Percentiles rank a stretch among this genome's conserved stretches.
phyloP scores from a whole-genome alignment of 176 grass and related monocot genomes.

The Cenchrus fungigraminus region DNA sequence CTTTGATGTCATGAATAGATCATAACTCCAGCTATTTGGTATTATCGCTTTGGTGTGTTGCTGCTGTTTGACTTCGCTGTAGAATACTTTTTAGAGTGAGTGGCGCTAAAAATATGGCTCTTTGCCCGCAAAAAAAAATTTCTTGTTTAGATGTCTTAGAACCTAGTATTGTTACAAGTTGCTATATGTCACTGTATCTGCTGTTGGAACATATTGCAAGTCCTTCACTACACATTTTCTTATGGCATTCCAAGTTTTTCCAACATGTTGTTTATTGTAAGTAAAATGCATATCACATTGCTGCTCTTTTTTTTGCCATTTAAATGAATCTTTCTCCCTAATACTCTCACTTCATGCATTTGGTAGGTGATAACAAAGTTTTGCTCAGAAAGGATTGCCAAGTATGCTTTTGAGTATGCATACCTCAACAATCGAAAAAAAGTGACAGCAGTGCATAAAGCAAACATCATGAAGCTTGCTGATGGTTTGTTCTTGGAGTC shows the following conservation, averaged over 20 bases:
- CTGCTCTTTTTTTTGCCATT: not conserved
- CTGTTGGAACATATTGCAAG: not conserved
- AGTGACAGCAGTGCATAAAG: constrained; percentile 96
- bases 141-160: not conserved
- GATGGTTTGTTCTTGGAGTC: constrained; percentile 98
- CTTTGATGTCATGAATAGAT: not conserved
- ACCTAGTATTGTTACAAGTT: not conserved
- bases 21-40: not conserved
- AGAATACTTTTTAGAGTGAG: not conserved
- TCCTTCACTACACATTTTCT: constrained; percentile 6
- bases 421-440: constrained; percentile 99
- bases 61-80: not conserved
- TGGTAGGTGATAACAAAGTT: constrained; percentile 97
- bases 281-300: not conserved
- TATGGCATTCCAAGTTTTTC: not conserved
- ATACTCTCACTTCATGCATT: constrained; percentile 43
- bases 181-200: not conserved
- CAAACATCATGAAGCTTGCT: constrained; percentile 99
- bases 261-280: constrained; percentile 11
- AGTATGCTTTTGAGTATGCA: constrained; percentile 99
- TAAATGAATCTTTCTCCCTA: not conserved
- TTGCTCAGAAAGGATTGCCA: constrained; percentile 97
- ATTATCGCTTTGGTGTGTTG: not conserved
- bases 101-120: not conserved
- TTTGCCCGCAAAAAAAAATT: no score